Conservation (phyloP, 2,329 filamentous ascomycete species). For the Exserohilum turcica region DNA sequence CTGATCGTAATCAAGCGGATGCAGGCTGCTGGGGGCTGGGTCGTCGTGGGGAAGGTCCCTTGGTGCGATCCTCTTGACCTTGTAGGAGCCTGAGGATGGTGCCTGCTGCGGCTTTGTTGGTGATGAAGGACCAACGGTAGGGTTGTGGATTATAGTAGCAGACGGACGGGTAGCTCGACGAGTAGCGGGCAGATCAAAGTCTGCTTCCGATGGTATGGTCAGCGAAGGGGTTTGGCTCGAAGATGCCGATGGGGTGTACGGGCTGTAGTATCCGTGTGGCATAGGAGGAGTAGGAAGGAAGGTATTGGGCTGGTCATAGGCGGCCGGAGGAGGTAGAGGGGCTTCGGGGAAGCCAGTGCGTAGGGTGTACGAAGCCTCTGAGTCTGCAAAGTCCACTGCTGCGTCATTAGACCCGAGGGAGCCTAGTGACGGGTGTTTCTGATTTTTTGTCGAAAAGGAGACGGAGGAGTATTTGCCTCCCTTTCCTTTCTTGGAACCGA, state of each 20-base stretch:
- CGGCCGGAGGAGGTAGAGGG: conserved; percentile 22
- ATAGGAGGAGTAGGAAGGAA: conserved; percentile 28
- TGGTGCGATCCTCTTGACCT: conserved; percentile 27
- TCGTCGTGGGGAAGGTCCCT: conserved; percentile 16
- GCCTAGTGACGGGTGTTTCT: conserved; percentile 36
- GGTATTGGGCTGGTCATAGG: conserved; percentile 20
- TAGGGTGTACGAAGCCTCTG: conserved; percentile 38
- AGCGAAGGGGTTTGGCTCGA: conserved; percentile 38
- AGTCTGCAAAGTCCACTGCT: conserved; percentile 36
- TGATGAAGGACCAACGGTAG: conserved; percentile 21
- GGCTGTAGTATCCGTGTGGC: conserved; percentile 30
- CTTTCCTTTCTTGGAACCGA: conserved; percentile 33
- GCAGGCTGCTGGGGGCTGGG: conserved; percentile 14
- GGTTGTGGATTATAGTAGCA: conserved; percentile 38
- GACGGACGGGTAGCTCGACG: conserved; percentile 28
- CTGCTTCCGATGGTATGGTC: conserved; percentile 36
- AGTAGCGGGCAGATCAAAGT: conserved; percentile 35
- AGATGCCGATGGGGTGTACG: conserved; percentile 37
- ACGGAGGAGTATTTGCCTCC: conserved; percentile 32
- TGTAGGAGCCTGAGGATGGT: conserved; percentile 25
- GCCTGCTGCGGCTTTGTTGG: conserved; percentile 22
- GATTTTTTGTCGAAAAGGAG: conserved; percentile 20
- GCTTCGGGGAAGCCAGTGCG: conserved; percentile 43
- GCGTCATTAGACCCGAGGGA: conserved; percentile 32
- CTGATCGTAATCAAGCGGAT: conserved; percentile 31